These are phyloP conservation scores for Kalanchoe fedtschenkoi DNA, from an alignment of 164 flowering plant genomes.

Conservation along the genomic window DNA sequence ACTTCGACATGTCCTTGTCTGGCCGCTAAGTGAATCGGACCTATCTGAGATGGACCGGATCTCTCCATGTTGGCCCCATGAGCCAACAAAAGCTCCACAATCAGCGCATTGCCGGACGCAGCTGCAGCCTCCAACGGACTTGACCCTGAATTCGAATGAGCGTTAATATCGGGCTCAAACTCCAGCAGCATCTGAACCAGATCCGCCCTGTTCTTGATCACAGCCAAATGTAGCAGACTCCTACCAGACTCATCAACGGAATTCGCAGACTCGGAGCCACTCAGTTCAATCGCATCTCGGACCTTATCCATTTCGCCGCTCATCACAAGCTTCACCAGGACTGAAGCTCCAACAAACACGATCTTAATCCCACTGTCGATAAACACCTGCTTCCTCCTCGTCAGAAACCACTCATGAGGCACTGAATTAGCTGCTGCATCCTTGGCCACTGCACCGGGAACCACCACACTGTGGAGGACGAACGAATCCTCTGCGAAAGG, in stretches of 20 bases:
- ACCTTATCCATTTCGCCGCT: constrained; percentile 49
- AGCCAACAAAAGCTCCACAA: constrained; percentile 58
- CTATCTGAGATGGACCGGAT: constrained; percentile 26
- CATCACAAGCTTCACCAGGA: constrained; percentile 33
- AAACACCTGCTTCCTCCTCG: constrained; percentile 64
- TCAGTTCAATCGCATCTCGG: constrained; percentile 49
- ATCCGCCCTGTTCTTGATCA: constrained; percentile 41
- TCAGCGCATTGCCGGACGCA: constrained; percentile 39
- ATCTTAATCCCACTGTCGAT: constrained; percentile 50
- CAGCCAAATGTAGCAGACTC: constrained; percentile 53
- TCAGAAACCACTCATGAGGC: constrained; percentile 63
- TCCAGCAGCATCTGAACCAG: constrained; percentile 56
- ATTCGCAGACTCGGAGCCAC: constrained; percentile 39
- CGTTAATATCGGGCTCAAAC: constrained; percentile 45
- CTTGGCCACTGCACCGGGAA: constrained; percentile 56
- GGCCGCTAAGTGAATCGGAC: constrained; percentile 51
- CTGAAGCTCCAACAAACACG: constrained; percentile 50
- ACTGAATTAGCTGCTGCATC: constrained; percentile 27
- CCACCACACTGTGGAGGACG: constrained; percentile 60
- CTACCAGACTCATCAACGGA: constrained; percentile 44
- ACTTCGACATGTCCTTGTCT: constrained; percentile 48
- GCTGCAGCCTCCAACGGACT: constrained; percentile 56
- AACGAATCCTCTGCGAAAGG: constrained; percentile 50
- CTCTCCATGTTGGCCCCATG: constrained; percentile 33
- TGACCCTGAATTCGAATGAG: constrained; percentile 27